A percentile compares a stretch with the other conserved stretches of the same genome.
These are phyloP conservation scores for Allium cepa DNA, from an alignment of 106 monocot genomes.

Conservation along the genomic window DNA sequence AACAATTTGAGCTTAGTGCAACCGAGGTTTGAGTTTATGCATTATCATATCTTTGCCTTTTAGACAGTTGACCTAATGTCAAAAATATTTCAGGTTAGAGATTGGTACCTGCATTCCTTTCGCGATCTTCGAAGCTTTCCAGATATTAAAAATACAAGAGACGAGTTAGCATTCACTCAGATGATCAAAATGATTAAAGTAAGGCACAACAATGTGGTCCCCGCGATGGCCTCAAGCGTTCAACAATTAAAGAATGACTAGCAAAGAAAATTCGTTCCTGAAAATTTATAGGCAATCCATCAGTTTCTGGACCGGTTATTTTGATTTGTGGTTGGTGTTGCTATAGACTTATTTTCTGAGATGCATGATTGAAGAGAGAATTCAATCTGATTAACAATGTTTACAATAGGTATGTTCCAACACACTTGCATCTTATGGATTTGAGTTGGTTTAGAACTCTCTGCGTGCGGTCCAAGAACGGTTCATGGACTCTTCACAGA, in stretches of 20 bases:
- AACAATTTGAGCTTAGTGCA: too few species aligned
- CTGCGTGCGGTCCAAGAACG: constrained; percentile 95
- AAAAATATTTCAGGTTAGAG: constrained; percentile 46
- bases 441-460: constrained; percentile 97
- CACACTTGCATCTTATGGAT: constrained; percentile 96
- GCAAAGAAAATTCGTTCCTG: constrained; percentile 25
- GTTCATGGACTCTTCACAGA: too few species aligned
- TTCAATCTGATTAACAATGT: neutral
- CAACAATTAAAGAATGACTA: constrained; percentile 65
- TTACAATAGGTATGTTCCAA: constrained; percentile 70
- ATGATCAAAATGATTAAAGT: constrained; percentile 89
- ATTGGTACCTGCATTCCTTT: constrained; percentile 95
- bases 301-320: constrained; percentile 67
- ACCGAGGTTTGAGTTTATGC: too few species aligned
- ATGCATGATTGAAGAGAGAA: too few species aligned
- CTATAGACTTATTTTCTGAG: neutral
- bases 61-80: too few species aligned
- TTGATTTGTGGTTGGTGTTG: too few species aligned
- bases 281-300: constrained; percentile 66
- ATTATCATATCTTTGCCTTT: too few species aligned
- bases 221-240: constrained; percentile 77
- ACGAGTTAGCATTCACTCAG: constrained; percentile 68
- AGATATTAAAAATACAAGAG: constrained; percentile 33
- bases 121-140: constrained; percentile 77
- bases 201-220: constrained; percentile 86